Base-by-base conservation (phyloP, 1,284 basidiomycete genomes). In the Xerocomus minutiporus region DNA sequence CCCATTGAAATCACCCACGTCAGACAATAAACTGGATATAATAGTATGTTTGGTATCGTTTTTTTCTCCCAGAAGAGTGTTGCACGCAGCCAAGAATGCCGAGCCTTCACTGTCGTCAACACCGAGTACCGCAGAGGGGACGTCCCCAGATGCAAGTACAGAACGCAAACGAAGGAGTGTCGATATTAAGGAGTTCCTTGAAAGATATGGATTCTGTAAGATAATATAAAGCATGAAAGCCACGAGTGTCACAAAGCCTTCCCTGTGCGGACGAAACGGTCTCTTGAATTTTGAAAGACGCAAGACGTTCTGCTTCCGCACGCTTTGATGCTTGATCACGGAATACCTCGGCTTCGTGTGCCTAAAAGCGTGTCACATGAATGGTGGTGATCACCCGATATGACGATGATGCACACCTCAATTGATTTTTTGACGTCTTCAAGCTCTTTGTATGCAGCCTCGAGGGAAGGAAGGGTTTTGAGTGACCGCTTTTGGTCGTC, bases 401-500 rank as follows among this genome's bases (percentile, higher is more conserved):
- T 15, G 43, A 55, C 17, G 38, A 55, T 28, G 46, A 46, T 53
- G 87, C 91, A 39, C 50, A 91, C 91, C 80, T 93, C 89, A 57
- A 93, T 77, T 39, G 77, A 80, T 67, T 88, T 90, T 69, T 84
- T 86, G 40, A 93, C 79, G 56, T 93, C 91, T 42, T 82, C 83
- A 13, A 94, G 73, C 63, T 94, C 92, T 61, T 88, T 89, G 59
- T 82, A 78, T 25, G 83, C 75, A 5, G 83, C 87, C 64, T 93
- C 91, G 36, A 93, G 75, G 9, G 75, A 74, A 5, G 91, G 81
- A 39, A 94, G 78, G 23, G 80, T 82, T 57, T 81, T 84, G 48
- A 93, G 62, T 1, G 79, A 77, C 31, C 83, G 80, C 59, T 78
- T 85, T 71, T 94, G 92, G 69, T 94, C 92, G 26, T 91, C 88